Conservation (phyloP, 2,329 filamentous ascomycete genomes). For the Lachnum nothofagi region DNA sequence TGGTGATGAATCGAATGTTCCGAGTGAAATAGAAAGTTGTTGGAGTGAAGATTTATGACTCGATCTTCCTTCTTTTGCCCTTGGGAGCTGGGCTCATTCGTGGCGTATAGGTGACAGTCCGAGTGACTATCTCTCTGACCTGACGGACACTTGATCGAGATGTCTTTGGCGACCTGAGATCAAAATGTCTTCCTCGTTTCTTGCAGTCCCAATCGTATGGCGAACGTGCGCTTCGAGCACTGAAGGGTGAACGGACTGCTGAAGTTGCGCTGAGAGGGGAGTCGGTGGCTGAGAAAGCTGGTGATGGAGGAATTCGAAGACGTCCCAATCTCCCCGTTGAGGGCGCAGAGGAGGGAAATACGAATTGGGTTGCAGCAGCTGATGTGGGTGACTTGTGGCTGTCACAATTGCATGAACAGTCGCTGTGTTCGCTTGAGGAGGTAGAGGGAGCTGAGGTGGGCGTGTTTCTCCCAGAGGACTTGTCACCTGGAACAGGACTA, state of each 20-base stretch:
- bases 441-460: conserved; percentile 41
- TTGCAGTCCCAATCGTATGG: conserved; percentile 76
- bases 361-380: conserved; percentile 52
- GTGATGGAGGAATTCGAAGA: conserved; percentile 73
- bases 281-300: conserved; percentile 59
- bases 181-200: conserved; percentile 59
- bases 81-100: conserved; percentile 84
- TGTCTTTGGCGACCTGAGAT: conserved; percentile 50
- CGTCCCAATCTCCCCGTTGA: conserved; percentile 53
- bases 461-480: conserved; percentile 42
- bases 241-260: conserved; percentile 63
- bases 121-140: conserved; percentile 87
- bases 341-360: conserved; percentile 54
- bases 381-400: conserved; percentile 50
- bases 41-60: conserved; percentile 32
- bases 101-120: conserved; percentile 86
- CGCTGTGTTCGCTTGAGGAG: conserved; percentile 42
- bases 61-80: conserved; percentile 81
- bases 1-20: conserved; percentile 6
- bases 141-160: conserved; percentile 60
- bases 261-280: conserved; percentile 61
- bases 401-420: conserved; percentile 54
- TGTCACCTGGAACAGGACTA: conserved; percentile 32
- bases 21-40: background rate
- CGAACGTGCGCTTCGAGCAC: conserved; percentile 57